Conservation (phyloP, 2,329 filamentous ascomycete genomes). For the Aspergillus pseudotamarii region DNA sequence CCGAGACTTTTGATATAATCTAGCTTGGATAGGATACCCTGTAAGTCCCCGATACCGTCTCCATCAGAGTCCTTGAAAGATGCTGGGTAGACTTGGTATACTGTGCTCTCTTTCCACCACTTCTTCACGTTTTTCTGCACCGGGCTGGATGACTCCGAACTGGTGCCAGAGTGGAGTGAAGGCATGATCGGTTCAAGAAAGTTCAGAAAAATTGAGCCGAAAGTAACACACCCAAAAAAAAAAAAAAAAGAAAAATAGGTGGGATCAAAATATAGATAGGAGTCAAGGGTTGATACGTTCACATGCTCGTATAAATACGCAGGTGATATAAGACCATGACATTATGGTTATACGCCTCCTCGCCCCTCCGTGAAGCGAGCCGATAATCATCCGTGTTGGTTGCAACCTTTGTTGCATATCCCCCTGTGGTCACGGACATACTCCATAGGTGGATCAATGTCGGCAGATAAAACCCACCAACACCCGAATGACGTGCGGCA, state of each 20-base stretch:
- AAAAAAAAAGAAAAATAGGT: not conserved
- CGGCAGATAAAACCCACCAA: not conserved
- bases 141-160: not conserved
- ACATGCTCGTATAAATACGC: not conserved
- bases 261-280: not conserved
- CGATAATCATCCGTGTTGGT: not conserved
- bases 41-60: slow-evolving; percentile 64
- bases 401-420: not conserved
- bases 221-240: too few relatives aligned
- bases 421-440: not conserved
- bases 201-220: not conserved
- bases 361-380: not conserved
- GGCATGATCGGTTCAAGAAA: not conserved
- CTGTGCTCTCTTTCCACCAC: slow-evolving; percentile 61
- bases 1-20: slow-evolving; percentile 65
- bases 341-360: not conserved
- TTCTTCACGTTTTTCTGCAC: not conserved
- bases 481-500: slow-evolving; percentile 1
- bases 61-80: slow-evolving; percentile 54
- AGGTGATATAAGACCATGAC: not conserved
- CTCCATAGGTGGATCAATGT: not conserved
- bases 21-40: slow-evolving; percentile 63
- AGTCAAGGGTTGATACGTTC: not conserved
- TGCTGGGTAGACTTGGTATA: slow-evolving; percentile 63
- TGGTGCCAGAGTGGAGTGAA: not conserved